These are phyloP conservation scores for Mucor piriformis DNA, from an alignment of 371 early-diverging fungal species.

Conservation along the genomic window DNA sequence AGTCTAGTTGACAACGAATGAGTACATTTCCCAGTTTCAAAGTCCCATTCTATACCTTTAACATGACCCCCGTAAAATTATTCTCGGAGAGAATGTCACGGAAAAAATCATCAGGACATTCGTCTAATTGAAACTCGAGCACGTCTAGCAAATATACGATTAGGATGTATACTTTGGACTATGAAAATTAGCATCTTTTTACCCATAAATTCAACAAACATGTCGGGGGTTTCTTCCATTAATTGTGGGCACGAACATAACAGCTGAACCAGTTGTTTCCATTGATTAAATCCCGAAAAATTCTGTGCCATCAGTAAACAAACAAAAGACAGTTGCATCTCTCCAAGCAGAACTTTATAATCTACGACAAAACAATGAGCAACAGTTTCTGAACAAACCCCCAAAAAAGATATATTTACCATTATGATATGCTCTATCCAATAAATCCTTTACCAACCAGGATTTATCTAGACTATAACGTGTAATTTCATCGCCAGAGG, in stretches of 20 bases:
- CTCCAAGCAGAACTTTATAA: constrained; percentile 66
- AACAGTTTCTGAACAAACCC: not conserved
- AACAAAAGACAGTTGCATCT: constrained; percentile 82
- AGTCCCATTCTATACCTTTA: constrained; percentile 45
- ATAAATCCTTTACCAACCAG: constrained; percentile 69
- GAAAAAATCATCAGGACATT: constrained; percentile 85
- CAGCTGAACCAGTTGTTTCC: constrained; percentile 82
- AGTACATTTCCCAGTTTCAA: not conserved
- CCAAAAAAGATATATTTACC: constrained; percentile 31
- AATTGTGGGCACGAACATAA: constrained; percentile 69
- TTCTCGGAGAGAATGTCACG: constrained; percentile 71
- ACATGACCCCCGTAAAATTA: constrained; percentile 64
- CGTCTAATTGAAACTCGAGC: constrained; percentile 67
- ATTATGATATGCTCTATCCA: constrained; percentile 46
- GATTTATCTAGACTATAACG: constrained; percentile 90
- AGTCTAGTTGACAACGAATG: constrained; percentile 6
- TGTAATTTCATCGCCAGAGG: constrained; percentile 73
- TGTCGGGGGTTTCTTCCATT: constrained; percentile 39
- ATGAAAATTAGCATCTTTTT: too few species aligned
- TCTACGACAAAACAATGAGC: constrained; percentile 24
- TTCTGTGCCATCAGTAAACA: constrained; percentile 83
- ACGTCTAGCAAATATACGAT: constrained; percentile 39
- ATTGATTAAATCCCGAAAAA: constrained; percentile 87
- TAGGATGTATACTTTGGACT: not conserved
- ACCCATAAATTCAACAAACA: constrained; percentile 69